Base-by-base conservation (phyloP, 2,329 filamentous ascomycete genomes). In the Pseudogymnoascus sp. region DNA sequence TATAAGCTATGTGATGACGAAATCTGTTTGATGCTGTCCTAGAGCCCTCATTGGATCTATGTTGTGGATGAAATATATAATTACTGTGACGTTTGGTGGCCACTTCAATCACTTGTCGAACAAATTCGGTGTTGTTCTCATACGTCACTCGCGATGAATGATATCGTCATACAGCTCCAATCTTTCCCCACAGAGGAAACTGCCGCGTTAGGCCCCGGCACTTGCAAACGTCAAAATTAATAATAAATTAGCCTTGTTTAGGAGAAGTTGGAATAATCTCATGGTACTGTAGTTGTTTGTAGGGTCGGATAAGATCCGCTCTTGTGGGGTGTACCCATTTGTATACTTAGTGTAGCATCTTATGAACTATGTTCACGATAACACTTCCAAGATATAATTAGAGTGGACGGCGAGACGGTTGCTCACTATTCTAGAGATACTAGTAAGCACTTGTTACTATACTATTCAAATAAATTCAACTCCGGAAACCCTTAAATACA, bases 91-190 rank as follows among this genome's bases (percentile, higher is more conserved):
- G 45, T 52, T 52, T 52, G 26, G n/a, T 30, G 41, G 41, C 41
- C 21, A 28, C 21, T 13, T 26, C 41, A 6, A 4, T 28, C 21
- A 48, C 21, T 48, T 41, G 38, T 48, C 5, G 45, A 19, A 30
- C 45, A 30, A 19, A n/a, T 18, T 52, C 45, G 45, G 7, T 19
- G 45, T 30, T 18, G n/a, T 52, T 52, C 45, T 52, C 45, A 52
- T 52, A 52, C 45, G 23, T 52, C 45, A 52, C 45, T 52, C 45
- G 30, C 45, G 9, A 52, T 52, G n/a, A 52, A 52, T 52, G 30
- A 52, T 28, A 52, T 15, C 41, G 41, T 52, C 41, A 52, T 52
- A 30, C 9, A 30, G 45, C 23, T 52, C 15, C 26, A 52, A n/a
- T 15, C 21, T 48, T 48, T 28, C 41, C 41, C 41, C 21, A 28